A percentile compares a stretch with the other conserved stretches of the same genome.
phyloP scores from a whole-genome alignment of 495 filamentous ascomycete species.

The Entonaema liquescens region DNA sequence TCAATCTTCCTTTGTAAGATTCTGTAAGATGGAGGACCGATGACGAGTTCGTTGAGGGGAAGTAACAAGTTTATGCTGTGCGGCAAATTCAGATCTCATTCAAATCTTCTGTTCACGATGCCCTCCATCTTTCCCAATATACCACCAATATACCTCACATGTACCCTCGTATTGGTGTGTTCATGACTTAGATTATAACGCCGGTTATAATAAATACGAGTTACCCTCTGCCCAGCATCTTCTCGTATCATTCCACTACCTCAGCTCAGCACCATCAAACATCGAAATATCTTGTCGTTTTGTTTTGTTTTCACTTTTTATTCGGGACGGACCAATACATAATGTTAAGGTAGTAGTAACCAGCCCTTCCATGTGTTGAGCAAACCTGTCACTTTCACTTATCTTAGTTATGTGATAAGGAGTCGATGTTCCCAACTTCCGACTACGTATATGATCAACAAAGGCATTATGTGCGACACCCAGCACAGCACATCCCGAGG shows the following conservation, averaged over 20 bases:
- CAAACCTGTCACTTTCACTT: background rate
- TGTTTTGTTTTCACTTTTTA: background rate
- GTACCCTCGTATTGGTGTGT: constrained; percentile 23
- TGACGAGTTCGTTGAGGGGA: background rate
- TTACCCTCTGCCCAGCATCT: constrained; percentile 7
- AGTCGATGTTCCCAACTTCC: constrained; percentile 15
- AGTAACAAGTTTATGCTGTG: too few species aligned
- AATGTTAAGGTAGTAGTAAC: background rate
- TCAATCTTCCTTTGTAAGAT: constrained; percentile 10
- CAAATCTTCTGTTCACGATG: background rate
- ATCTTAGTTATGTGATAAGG: background rate
- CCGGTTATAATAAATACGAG: constrained; percentile 26
- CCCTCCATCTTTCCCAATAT: background rate
- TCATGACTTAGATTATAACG: constrained; percentile 1
- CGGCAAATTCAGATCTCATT: too few species aligned
- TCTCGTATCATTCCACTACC: constrained; percentile 9
- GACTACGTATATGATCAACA: constrained; percentile 30
- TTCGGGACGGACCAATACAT: background rate
- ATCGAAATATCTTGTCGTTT: background rate
- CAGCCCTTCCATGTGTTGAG: background rate
- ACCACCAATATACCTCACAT: background rate
- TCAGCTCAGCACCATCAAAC: background rate
- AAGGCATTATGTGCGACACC: constrained; percentile 22
- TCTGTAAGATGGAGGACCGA: background rate
- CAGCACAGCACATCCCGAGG: background rate